Conservation (phyloP, 2,329 filamentous ascomycete genomes). For the Mollisia scopiformis region DNA sequence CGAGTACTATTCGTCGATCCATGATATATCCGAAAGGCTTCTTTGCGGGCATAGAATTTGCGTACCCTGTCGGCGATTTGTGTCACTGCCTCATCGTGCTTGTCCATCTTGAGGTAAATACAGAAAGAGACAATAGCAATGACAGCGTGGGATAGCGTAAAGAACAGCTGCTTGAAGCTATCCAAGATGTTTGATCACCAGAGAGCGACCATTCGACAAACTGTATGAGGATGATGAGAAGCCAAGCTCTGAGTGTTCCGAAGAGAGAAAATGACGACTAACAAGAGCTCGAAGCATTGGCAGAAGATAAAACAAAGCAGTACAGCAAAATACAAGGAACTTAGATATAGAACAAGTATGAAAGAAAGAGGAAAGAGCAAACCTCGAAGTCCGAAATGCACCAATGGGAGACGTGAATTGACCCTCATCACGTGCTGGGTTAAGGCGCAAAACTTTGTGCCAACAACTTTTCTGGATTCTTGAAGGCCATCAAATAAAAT, state of each 20-base stretch:
- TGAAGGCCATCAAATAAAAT: slow-evolving; percentile 21
- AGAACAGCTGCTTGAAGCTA: neutral
- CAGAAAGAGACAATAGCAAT: neutral
- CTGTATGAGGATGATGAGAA: neutral
- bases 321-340: neutral
- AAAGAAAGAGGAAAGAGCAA: neutral
- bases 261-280: neutral
- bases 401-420: neutral
- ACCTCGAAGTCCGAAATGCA: neutral
- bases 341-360: neutral
- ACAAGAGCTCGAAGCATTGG: neutral
- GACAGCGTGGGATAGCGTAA: neutral
- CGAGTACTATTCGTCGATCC: slow-evolving; percentile 57
- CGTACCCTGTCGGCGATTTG: slow-evolving; percentile 19
- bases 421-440: neutral
- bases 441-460: neutral
- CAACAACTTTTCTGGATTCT: neutral
- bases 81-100: slow-evolving; percentile 25
- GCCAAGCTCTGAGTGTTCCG: neutral
- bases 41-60: slow-evolving; percentile 25
- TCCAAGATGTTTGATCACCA: neutral
- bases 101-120: slow-evolving; percentile 21
- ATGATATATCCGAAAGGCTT: slow-evolving; percentile 55
- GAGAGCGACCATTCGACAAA: neutral
- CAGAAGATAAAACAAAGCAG: neutral